Conservation (phyloP, 345 rosid genomes). For the Zanthoxylum bungeanum region DNA sequence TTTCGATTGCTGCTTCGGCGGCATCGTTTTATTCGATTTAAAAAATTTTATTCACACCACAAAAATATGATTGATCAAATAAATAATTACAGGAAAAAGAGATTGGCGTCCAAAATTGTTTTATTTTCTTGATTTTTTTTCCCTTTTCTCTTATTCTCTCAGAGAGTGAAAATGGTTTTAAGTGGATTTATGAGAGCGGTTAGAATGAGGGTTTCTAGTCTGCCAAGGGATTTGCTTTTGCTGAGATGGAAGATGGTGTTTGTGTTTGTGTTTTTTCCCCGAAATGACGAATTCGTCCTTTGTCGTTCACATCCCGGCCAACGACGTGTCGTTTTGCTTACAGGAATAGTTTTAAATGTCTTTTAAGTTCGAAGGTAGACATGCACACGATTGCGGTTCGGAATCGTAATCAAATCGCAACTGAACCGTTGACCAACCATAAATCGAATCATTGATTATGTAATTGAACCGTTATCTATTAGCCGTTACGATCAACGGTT, state of each 20-base stretch:
- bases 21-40: constrained; percentile 40
- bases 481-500: too few species aligned
- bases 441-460: too few species aligned
- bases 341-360: too few species aligned
- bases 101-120: constrained; percentile 1
- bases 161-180: background rate
- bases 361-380: too few species aligned
- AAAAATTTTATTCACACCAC: background rate
- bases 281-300: background rate
- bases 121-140: too few species aligned
- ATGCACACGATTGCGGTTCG: too few species aligned
- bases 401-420: too few species aligned
- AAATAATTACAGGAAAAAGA: background rate
- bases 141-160: too few species aligned
- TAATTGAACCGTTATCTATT: too few species aligned
- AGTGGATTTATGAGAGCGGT: background rate
- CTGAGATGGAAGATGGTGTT: background rate
- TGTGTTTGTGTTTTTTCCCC: too few species aligned
- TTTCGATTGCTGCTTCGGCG: constrained; percentile 90
- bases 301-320: background rate
- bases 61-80: background rate
- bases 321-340: background rate
- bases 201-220: constrained; percentile 2
- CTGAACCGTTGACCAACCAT: too few species aligned
- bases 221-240: too few species aligned